Percentiles rank a stretch among this genome's conserved stretches.
Conservation (phyloP, 163 green algal species). For the Chlorella variabilis region DNA sequence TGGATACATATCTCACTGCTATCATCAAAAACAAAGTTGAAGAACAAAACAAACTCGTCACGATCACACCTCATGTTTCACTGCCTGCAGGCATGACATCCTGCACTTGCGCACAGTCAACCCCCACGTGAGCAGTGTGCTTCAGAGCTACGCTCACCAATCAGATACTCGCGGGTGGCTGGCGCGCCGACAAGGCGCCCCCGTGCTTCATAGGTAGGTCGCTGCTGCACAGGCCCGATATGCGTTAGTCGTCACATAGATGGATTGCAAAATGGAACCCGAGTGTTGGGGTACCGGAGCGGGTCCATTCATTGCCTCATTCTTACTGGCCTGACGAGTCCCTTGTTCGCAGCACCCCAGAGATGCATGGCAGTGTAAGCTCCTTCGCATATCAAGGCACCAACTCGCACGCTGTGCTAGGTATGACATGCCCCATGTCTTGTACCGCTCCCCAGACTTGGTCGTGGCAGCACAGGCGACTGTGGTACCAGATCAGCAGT, state of each 20-base stretch:
- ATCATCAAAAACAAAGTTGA: no score
- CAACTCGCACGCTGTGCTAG: slow-evolving; percentile 59
- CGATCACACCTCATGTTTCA: no score
- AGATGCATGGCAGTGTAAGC: slow-evolving; percentile 48
- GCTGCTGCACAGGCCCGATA: no score
- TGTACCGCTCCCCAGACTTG: neutral
- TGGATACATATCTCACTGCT: no score
- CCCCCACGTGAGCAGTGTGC: neutral
- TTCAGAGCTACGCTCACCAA: neutral
- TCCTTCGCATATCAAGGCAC: slow-evolving; percentile 90
- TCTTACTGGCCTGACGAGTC: neutral
- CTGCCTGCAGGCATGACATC: slow-evolving; percentile 49
- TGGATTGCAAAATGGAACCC: no score
- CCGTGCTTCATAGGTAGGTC: neutral
- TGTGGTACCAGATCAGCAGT: slow-evolving; percentile 47
- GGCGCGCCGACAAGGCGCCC: neutral
- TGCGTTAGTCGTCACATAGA: no score
- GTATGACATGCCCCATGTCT: neutral
- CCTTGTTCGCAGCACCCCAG: neutral
- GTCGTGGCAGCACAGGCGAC: slow-evolving; percentile 38
- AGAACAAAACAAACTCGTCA: no score
- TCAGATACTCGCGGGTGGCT: neutral
- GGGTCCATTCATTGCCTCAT: no score
- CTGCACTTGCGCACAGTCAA: slow-evolving; percentile 61
- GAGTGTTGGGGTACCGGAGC: no score